Evolutionary conservation across 768 basidiomycete species (phyloP), one percentile per base, ranked within the genome.

Genomic region (Boletellus emodensis): DNA sequence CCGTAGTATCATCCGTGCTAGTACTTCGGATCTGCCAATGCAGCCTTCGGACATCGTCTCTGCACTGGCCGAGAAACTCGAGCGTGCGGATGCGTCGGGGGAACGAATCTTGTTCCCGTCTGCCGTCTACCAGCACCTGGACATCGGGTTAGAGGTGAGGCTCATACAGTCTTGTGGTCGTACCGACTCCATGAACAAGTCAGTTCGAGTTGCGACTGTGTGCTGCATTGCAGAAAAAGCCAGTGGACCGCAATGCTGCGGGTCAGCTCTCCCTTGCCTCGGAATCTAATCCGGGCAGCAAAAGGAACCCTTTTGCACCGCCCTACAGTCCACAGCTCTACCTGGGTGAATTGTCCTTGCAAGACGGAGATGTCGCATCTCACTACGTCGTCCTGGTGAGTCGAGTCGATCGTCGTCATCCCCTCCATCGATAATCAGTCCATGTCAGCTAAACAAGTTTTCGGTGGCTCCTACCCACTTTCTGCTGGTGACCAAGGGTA

Each of bases 181-280:
- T 30, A 9, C 30, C 30, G 11, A 10, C 11, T 11, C 11, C 30
- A 30, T 30, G 30, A 30, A 3, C 11, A 9, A 11, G 30, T 11
- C 30, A 96, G 94, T 96, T 90, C 66, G 81, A 95, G 69, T 80
- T 97, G 50, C 78, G 87, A 53, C 69, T 90, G 36, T 96, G 93
- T 58, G 88, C 91, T 12, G 88, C 92, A 0, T 72, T 97, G 37
- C 84, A 86, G 59, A 78, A 90, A 60, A 97, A 96, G 66, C 80
- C 83, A 3, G 61, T 62, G 24, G 71, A 73, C n/a, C 75, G 75
- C 26, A 74, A 74, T 32, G 75, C 74, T 38, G 68, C 75, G 44
- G 74, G 72, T 46, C 65, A 67, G 18, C 63, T 51, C 54, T 61
- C 49, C 44, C 53, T 48, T 57, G 48, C 48, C 55, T 68, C 54